Percentiles rank a stretch among this genome's conserved stretches.
Conservation (phyloP, 1,284 basidiomycete species). For the Stereum hirsutum region DNA sequence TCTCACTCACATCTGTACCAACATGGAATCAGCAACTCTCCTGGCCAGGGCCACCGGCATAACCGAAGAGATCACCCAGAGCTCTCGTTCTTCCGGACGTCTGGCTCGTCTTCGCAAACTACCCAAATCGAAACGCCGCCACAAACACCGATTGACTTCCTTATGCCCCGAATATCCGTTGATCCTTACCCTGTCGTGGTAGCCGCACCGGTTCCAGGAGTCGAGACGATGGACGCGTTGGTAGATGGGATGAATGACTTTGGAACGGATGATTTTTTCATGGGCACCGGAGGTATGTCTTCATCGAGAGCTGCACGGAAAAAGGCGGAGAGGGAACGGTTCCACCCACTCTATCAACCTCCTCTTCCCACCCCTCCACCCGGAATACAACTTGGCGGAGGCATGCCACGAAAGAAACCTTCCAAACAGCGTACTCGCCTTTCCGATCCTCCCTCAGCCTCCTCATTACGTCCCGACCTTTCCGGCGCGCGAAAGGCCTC, state of each 20-base stretch:
- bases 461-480: constrained; percentile 13
- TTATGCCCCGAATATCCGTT: constrained; percentile 27
- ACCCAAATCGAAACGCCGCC: constrained; percentile 57
- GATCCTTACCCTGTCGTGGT: constrained; percentile 59
- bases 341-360: constrained; percentile 67
- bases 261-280: constrained; percentile 40
- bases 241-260: constrained; percentile 77
- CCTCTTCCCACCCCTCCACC: constrained; percentile 74
- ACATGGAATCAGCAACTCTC: no score
- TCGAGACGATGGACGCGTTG: constrained; percentile 78
- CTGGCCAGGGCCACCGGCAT: no score
- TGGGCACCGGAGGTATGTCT: constrained; percentile 29
- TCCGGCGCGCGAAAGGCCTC: constrained; percentile 28
- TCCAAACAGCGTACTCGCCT: constrained; percentile 28
- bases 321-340: constrained; percentile 16
- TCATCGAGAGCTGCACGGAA: constrained; percentile 42
- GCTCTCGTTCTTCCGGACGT: constrained; percentile 41
- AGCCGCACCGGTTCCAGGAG: constrained; percentile 64
- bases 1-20: no score
- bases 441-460: constrained; percentile 8
- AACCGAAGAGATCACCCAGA: constrained; percentile 25
- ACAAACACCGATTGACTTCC: constrained; percentile 53
- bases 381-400: constrained; percentile 63
- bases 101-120: constrained; percentile 41
- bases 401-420: constrained; percentile 31